Evolutionary conservation across 129 eudicot species (phyloP).

Genomic region (Artemisia annua): DNA sequence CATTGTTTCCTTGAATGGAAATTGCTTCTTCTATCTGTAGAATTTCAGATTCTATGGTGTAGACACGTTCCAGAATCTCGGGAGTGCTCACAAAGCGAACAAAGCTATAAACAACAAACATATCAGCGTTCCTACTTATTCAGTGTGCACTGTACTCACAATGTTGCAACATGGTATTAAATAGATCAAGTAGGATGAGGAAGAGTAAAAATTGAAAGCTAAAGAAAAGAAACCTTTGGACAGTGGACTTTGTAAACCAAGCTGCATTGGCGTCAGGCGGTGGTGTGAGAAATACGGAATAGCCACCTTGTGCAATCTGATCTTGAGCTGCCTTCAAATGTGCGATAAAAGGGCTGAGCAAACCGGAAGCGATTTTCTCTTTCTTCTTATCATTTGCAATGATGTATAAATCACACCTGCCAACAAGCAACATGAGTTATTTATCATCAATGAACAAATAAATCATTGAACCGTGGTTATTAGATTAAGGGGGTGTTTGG

Average conservation of each 20-base stretch:
- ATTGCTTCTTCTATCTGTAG: conserved; percentile 84
- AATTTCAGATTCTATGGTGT: conserved; percentile 90
- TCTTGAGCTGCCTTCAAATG: conserved; percentile 89
- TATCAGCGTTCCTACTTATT: conserved; percentile 15
- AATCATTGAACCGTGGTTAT: too few species aligned
- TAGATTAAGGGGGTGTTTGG: too few species aligned
- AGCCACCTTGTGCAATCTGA: conserved; percentile 91
- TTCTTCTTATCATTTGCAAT: conserved; percentile 76
- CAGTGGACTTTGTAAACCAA: conserved; percentile 91
- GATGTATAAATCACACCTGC: conserved; percentile 11
- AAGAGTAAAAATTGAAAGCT: too few species aligned
- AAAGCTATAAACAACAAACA: conserved; percentile 53
- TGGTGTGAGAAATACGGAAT: conserved; percentile 85
- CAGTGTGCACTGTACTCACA: too few species aligned
- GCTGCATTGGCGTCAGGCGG: conserved; percentile 45
- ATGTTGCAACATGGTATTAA: too few species aligned
- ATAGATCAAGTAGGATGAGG: too few species aligned
- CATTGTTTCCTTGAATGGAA: conserved; percentile 59
- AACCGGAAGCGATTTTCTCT: conserved; percentile 89
- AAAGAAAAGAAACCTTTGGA: conserved; percentile 59
- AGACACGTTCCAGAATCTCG: conserved; percentile 88
- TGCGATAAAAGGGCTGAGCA: conserved; percentile 81
- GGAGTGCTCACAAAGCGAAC: conserved; percentile 99
- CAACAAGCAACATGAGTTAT: too few species aligned
- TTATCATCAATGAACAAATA: too few species aligned